Percentiles rank a stretch among this genome's conserved stretches.
phyloP scores from a whole-genome alignment of 2,329 filamentous ascomycete genomes.

The Canariomyces notabilis region DNA sequence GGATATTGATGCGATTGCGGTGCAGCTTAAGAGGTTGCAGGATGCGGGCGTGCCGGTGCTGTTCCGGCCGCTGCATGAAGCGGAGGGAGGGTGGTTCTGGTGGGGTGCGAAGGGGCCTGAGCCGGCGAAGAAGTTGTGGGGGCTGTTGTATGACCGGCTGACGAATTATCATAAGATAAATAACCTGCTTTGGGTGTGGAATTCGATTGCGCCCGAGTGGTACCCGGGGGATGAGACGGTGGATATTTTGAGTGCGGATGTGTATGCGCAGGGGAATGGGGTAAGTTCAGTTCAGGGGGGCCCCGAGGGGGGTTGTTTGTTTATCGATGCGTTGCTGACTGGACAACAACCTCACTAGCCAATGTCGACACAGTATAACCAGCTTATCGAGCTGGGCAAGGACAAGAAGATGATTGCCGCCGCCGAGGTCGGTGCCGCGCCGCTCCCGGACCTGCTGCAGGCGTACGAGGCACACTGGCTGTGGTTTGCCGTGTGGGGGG shows the following conservation, averaged over 20 bases:
- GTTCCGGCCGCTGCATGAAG: conserved; percentile 45
- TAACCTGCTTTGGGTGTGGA: conserved; percentile 49
- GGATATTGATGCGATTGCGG: conserved; percentile 45
- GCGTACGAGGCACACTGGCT: conserved; percentile 44
- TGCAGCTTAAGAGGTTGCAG: conserved; percentile 40
- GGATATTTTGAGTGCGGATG: conserved; percentile 43
- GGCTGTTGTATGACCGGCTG: conserved; percentile 40
- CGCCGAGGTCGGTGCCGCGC: conserved; percentile 43
- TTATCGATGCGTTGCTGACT: conserved; percentile 6
- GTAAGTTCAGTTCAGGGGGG: conserved; percentile 26
- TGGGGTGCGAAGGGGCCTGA: conserved; percentile 46
- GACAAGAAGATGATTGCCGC: conserved; percentile 46
- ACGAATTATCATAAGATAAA: conserved; percentile 40
- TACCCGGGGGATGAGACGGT: conserved; percentile 43
- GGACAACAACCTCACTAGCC: too few relatives aligned
- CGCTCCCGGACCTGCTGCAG: conserved; percentile 37
- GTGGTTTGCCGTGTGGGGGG: conserved; percentile 44
- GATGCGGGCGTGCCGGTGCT: conserved; percentile 41
- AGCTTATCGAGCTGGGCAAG: conserved; percentile 36
- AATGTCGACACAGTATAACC: conserved; percentile 40
- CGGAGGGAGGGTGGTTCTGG: conserved; percentile 49
- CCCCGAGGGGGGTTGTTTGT: too few relatives aligned
- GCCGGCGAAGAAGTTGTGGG: conserved; percentile 40
- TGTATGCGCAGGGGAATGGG: conserved; percentile 41
- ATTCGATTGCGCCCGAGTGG: conserved; percentile 41